Base-by-base conservation (phyloP, 2,329 filamentous ascomycete species). In the Diaporthe sp. region DNA sequence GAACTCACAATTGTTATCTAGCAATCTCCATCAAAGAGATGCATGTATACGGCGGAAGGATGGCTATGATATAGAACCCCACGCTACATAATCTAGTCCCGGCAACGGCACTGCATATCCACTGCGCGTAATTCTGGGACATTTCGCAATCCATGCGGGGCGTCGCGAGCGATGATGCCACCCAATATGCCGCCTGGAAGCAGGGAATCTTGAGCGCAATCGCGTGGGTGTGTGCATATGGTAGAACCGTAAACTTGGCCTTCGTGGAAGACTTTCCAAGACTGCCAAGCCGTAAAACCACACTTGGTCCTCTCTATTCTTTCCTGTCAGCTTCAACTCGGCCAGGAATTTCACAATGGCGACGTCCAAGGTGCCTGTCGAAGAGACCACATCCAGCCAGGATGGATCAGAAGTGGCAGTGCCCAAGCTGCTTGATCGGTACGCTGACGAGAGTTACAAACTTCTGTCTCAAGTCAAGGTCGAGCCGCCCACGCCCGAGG, bases 361-460 rank as follows among this genome's bases (percentile, higher is more conserved):
- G 19, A 55, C 72, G 15, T 25, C 72, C 6, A 74, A 74, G 17
- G 6, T 25, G 17, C 28, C 59, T 12, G 46, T 51, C 12, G 65
- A 49, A 19, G 25, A 53, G 34, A 73, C 42, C 22, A 74, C 70
- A 1, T 37, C 62, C 17, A 74, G 61, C 34, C 42, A 74, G 4
- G 46, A 75, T 19, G 62, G n/a, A 49, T 53, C 44, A 22, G 25
- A 34, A 19, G 28, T 17, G 10, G 71, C 37, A 13, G 62, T 67
- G 15, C 82, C 78, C 13, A 85, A 82, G 71, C 78, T 86, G 1
- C 80, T 83, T 0, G 82, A 83, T 55, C 82, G 80, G 28, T 85
- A 82, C 70, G 84, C 84, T 2, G 84, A 86, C 67, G 84, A 86
- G 76, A 86, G 84, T 72, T 86, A 85, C 77, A 86, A 84, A 74